Evolutionary conservation across 2,329 filamentous ascomycete genomes (phyloP).

Genomic region (Talaromyces sp.): DNA sequence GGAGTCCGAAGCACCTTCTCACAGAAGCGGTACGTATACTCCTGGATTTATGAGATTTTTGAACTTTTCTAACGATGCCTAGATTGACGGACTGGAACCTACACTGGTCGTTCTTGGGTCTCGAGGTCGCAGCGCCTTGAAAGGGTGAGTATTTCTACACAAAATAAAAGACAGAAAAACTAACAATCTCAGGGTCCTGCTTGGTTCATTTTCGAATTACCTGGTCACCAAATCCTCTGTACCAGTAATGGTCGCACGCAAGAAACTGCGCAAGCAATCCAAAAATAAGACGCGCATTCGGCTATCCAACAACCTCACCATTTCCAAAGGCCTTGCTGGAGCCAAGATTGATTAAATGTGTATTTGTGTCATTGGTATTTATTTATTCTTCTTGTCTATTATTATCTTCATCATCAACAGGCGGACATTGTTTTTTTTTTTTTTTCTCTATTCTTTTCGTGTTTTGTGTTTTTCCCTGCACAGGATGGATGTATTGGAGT

Average conservation of each 20-base stretch:
- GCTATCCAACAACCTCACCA: constrained; percentile 76
- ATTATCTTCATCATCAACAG: neutral
- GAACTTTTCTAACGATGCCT: constrained; percentile 10
- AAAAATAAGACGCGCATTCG: constrained; percentile 62
- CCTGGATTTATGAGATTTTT: neutral
- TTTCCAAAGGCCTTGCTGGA: constrained; percentile 62
- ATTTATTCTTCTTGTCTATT: neutral
- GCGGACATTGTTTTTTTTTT: neutral
- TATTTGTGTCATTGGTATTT: neutral
- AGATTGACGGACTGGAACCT: constrained; percentile 85
- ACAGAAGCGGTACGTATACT: constrained; percentile 67
- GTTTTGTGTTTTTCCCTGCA: neutral
- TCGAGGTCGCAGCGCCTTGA: constrained; percentile 82
- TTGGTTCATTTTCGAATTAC: constrained; percentile 97
- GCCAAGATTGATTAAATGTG: constrained; percentile 65
- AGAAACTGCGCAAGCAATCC: constrained; percentile 79
- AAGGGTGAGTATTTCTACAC: constrained; percentile 60
- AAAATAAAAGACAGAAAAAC: neutral
- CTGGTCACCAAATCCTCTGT: constrained; percentile 94
- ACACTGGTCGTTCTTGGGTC: constrained; percentile 92
- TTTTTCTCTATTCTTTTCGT: neutral
- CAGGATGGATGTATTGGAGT: neutral
- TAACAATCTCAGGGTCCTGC: constrained; percentile 62
- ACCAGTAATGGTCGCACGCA: constrained; percentile 95
- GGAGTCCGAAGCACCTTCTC: constrained; percentile 92